Conservation (phyloP, 345 rosid species). For the Conringia planisiliqua region DNA sequence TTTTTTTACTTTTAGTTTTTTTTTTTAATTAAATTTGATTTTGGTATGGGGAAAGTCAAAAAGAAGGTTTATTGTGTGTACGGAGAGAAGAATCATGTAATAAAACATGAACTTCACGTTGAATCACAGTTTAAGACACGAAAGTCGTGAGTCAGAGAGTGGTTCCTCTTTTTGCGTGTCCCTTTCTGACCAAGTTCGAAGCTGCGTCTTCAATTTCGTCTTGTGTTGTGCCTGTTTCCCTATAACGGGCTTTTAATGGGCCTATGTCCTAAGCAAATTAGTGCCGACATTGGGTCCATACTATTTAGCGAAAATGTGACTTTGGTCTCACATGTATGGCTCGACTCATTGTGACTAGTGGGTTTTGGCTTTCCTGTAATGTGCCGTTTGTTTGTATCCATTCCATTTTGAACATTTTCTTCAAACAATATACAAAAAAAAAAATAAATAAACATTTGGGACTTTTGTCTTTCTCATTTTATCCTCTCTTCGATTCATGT, state of each 20-base stretch:
- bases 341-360: background rate
- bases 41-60: background rate
- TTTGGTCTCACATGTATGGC: background rate
- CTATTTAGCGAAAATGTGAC: background rate
- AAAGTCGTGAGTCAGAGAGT: background rate
- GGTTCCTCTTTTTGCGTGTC: background rate
- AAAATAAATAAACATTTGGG: background rate
- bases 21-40: background rate
- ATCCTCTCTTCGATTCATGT: background rate
- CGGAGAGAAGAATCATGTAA: conserved; percentile 1
- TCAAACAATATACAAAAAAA: background rate
- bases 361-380: background rate
- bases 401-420: background rate
- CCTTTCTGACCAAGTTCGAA: background rate
- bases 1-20: background rate
- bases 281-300: background rate
- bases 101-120: conserved; percentile 18
- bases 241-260: background rate
- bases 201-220: background rate
- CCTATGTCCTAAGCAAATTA: background rate
- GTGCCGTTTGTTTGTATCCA: background rate
- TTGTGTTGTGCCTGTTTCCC: background rate
- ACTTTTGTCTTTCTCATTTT: background rate
- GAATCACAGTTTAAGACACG: background rate
- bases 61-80: background rate